Conservation (phyloP, 371 early-diverging fungal species). For the Smittium culicis region DNA sequence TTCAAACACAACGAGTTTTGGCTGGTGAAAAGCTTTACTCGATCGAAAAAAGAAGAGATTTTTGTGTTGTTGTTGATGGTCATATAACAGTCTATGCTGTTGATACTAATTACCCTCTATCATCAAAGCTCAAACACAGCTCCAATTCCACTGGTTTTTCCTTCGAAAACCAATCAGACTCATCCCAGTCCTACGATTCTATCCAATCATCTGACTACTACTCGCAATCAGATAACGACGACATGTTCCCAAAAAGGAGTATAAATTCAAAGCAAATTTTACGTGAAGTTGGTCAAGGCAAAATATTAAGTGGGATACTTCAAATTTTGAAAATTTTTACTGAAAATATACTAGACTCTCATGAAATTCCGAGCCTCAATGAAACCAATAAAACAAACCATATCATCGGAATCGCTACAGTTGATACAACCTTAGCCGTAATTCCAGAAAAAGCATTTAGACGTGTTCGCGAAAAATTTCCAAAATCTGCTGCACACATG, state of each 20-base stretch:
- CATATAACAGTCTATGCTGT: constrained; percentile 64
- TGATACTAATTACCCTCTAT: no score
- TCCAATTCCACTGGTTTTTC: background rate
- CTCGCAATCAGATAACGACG: background rate
- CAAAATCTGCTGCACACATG: constrained; percentile 87
- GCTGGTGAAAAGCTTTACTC: constrained; percentile 72
- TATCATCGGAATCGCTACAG: constrained; percentile 69
- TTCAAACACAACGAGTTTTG: constrained; percentile 68
- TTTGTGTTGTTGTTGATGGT: constrained; percentile 92
- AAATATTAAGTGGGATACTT: constrained; percentile 81
- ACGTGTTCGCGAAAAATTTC: constrained; percentile 73
- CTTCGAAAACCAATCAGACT: background rate
- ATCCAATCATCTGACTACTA: background rate
- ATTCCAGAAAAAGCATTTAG: constrained; percentile 90
- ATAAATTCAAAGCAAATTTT: constrained; percentile 46
- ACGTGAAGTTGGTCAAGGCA: constrained; percentile 77
- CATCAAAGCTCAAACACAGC: no score
- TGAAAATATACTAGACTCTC: constrained; percentile 24
- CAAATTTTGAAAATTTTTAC: constrained; percentile 82
- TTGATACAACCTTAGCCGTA: constrained; percentile 81
- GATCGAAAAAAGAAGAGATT: constrained; percentile 49
- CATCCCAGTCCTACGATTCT: background rate
- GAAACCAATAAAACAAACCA: constrained; percentile 34
- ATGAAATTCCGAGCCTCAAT: background rate
- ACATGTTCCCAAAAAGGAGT: background rate